These are phyloP conservation scores for Aspergillus incahuasiensis DNA, from an alignment of 495 filamentous ascomycete species.

Conservation along the genomic window DNA sequence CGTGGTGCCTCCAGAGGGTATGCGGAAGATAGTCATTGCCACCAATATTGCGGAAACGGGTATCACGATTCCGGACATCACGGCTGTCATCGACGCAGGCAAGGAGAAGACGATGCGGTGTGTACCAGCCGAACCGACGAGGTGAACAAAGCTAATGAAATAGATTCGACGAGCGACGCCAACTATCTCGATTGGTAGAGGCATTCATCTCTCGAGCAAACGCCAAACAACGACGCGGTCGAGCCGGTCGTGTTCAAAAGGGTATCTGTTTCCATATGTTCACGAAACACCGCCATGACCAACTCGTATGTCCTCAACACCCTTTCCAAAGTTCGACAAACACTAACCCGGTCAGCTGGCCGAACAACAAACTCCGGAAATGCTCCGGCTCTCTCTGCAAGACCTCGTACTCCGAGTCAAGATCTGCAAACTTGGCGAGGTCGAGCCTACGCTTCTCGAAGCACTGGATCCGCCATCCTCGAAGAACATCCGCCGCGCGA, in stretches of 20 bases:
- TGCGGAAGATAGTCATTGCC: conserved; percentile 86
- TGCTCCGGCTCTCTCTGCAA: conserved; percentile 88
- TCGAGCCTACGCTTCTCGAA: conserved; percentile 83
- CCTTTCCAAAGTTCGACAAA: neutral
- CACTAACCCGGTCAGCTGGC: conserved; percentile 49
- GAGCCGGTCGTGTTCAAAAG: conserved; percentile 93
- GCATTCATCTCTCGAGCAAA: conserved; percentile 92
- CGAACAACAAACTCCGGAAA: conserved; percentile 91
- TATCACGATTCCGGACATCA: conserved; percentile 95
- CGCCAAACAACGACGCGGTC: conserved; percentile 86
- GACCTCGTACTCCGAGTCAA: conserved; percentile 95
- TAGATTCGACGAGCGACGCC: conserved; percentile 82
- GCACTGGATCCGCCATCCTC: conserved; percentile 85
- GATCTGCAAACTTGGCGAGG: conserved; percentile 87
- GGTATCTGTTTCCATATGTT: conserved; percentile 95
- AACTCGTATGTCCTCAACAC: conserved; percentile 29
- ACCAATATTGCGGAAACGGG: conserved; percentile 96
- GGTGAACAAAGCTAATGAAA: conserved; percentile 2
- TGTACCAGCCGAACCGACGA: neutral
- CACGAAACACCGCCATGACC: conserved; percentile 79
- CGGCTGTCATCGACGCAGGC: conserved; percentile 89
- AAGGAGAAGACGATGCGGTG: conserved; percentile 91
- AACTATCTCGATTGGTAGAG: conserved; percentile 83
- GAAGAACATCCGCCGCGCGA: conserved; percentile 86
- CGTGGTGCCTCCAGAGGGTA: conserved; percentile 70